These are phyloP conservation scores for Cicer pinnatifidum DNA, from an alignment of 306 rosid genomes.

Conservation along the genomic window DNA sequence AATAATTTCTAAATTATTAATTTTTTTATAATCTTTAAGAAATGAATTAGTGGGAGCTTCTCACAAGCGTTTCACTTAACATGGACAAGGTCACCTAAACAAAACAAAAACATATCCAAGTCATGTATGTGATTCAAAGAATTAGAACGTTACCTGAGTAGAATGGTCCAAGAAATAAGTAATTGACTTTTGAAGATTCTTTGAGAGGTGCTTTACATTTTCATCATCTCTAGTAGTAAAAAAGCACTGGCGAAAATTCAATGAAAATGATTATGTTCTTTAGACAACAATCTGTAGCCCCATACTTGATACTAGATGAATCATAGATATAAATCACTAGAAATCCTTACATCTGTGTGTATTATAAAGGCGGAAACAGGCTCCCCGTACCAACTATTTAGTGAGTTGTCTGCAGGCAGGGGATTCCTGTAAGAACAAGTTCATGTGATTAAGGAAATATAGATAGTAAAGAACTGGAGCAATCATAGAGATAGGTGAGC, in stretches of 20 bases:
- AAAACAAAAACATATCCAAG: no score
- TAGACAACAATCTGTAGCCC: constrained; percentile 13
- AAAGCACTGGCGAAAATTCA: constrained; percentile 55
- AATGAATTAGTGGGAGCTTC: background rate
- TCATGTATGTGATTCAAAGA: constrained; percentile 5
- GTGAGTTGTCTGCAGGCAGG: constrained; percentile 50
- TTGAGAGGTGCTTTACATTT: constrained; percentile 60
- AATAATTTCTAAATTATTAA: no score
- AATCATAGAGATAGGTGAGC: background rate
- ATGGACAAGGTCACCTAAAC: background rate
- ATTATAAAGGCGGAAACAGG: constrained; percentile 70
- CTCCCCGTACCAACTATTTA: constrained; percentile 83
- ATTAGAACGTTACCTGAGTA: constrained; percentile 54
- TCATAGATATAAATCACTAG: constrained; percentile 8
- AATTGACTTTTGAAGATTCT: constrained; percentile 66
- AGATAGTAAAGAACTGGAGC: background rate
- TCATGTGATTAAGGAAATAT: constrained; percentile 21
- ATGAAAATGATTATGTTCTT: background rate
- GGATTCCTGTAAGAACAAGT: background rate
- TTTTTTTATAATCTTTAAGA: no score
- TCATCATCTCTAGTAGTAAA: constrained; percentile 58
- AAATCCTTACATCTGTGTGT: constrained; percentile 59
- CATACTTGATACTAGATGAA: background rate
- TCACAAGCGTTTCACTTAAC: background rate
- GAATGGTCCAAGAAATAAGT: constrained; percentile 61